Evolutionary conservation across 768 basidiomycete species (phyloP).

Genomic region (Grammothele lineata): DNA sequence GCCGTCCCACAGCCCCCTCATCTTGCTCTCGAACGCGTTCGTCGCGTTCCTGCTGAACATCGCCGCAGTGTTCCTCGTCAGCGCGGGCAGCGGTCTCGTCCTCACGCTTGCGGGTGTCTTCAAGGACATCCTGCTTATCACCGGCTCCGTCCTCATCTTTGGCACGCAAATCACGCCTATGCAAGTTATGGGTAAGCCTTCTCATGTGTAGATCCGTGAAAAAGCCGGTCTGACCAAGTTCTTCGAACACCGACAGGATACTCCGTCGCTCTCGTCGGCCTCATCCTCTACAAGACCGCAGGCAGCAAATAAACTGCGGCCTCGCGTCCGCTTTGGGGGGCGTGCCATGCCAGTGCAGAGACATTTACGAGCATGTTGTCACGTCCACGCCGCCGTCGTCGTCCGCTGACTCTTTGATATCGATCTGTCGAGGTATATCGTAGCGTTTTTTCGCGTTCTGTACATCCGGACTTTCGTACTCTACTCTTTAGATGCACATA

Average conservation of each 20-base stretch:
- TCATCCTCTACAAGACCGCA: constrained; percentile 81
- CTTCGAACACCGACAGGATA: constrained; percentile 51
- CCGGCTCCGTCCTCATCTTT: constrained; percentile 85
- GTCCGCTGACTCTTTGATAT: background rate
- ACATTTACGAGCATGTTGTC: too few relatives aligned
- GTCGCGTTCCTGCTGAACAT: constrained; percentile 89
- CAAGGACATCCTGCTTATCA: constrained; percentile 91
- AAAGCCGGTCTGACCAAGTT: background rate
- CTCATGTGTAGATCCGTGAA: background rate
- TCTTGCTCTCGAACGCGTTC: constrained; percentile 79
- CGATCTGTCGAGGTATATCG: background rate
- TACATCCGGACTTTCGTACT: background rate
- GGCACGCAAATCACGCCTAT: constrained; percentile 74
- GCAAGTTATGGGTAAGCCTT: constrained; percentile 70
- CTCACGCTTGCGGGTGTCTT: constrained; percentile 87
- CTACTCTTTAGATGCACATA: constrained; percentile 6
- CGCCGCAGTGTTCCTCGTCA: constrained; percentile 91
- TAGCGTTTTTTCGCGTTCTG: too few relatives aligned
- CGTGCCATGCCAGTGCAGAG: too few relatives aligned
- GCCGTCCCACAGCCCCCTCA: constrained; percentile 48
- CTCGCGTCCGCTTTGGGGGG: too few relatives aligned
- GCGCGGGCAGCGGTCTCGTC: constrained; percentile 82
- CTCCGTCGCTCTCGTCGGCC: constrained; percentile 79
- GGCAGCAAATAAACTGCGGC: constrained; percentile 63
- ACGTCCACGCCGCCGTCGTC: background rate